phyloP scores from a whole-genome alignment of 2,329 filamentous ascomycete species.

The Aspergillus ochraceus region DNA sequence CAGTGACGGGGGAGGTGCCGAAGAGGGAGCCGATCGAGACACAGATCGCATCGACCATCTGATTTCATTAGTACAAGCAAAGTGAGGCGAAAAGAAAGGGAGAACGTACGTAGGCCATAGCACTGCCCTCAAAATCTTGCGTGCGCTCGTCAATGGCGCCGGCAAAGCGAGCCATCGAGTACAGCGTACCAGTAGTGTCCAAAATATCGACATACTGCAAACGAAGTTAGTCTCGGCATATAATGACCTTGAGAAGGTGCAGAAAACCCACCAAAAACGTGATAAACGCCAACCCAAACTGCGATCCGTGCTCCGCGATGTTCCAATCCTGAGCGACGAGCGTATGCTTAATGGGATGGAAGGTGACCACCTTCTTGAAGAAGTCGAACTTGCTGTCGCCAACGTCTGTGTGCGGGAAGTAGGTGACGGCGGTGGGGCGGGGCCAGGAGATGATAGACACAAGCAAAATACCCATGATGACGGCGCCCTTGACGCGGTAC shows the following conservation, averaged over 20 bases:
- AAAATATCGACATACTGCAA: constrained; percentile 81
- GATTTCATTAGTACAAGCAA: constrained; percentile 22
- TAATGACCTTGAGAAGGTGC: not conserved
- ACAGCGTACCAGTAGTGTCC: constrained; percentile 81
- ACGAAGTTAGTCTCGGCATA: not conserved
- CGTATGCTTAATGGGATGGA: constrained; percentile 71
- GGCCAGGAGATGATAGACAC: constrained; percentile 91
- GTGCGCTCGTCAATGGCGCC: constrained; percentile 77
- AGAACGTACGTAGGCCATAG: constrained; percentile 73
- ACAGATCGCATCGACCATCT: constrained; percentile 71
- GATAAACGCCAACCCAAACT: constrained; percentile 81
- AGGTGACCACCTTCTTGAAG: constrained; percentile 83
- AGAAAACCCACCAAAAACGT: constrained; percentile 63
- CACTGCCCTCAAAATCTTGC: constrained; percentile 83
- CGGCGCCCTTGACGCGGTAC: constrained; percentile 83
- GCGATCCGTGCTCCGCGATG: constrained; percentile 65
- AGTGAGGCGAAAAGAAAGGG: constrained; percentile 37
- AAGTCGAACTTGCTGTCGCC: constrained; percentile 77
- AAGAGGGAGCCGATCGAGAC: constrained; percentile 80
- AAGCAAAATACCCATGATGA: constrained; percentile 78
- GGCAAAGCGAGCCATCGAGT: constrained; percentile 85
- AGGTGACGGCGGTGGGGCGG: constrained; percentile 71
- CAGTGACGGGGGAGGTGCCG: constrained; percentile 77
- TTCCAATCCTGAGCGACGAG: constrained; percentile 75
- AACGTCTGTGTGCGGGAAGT: constrained; percentile 71